Percentiles rank a stretch among this genome's conserved stretches.
phyloP scores from a whole-genome alignment of 768 basidiomycete species.

The Phanerochaete carnosa region DNA sequence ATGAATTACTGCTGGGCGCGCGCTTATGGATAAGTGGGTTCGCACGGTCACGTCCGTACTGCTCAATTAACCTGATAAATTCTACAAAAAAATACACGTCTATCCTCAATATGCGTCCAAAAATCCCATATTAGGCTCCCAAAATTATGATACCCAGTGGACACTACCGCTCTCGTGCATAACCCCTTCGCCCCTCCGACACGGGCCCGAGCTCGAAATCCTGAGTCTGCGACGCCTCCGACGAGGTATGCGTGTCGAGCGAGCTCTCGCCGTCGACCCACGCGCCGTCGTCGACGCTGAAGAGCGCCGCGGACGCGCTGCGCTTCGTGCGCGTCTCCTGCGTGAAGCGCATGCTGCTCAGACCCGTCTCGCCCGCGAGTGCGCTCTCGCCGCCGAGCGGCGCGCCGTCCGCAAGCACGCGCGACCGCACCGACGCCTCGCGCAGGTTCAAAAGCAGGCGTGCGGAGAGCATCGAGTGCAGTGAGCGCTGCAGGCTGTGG shows the following conservation, averaged over 20 bases:
- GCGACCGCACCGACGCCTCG: not conserved
- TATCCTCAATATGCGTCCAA: too few species aligned
- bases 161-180: too few species aligned
- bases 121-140: too few species aligned
- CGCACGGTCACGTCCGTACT: too few species aligned
- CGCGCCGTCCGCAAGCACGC: not conserved
- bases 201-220: not conserved
- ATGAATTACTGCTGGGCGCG: too few species aligned
- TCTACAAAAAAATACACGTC: too few species aligned
- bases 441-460: constrained; percentile 14
- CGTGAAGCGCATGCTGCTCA: not conserved
- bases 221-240: too few species aligned
- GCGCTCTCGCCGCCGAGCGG: not conserved
- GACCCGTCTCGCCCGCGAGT: not conserved
- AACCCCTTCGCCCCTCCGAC: too few species aligned
- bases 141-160: too few species aligned
- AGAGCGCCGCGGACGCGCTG: not conserved
- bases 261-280: not conserved
- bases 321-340: not conserved
- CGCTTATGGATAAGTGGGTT: too few species aligned
- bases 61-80: too few species aligned
- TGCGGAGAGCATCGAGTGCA: constrained; percentile 11
- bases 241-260: not conserved
- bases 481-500: constrained; percentile 7
- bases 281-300: not conserved